Percentiles rank a stretch among this genome's conserved stretches.
Conservation (phyloP, 148 eudicot genomes). For the Gaultheria prostrata region DNA sequence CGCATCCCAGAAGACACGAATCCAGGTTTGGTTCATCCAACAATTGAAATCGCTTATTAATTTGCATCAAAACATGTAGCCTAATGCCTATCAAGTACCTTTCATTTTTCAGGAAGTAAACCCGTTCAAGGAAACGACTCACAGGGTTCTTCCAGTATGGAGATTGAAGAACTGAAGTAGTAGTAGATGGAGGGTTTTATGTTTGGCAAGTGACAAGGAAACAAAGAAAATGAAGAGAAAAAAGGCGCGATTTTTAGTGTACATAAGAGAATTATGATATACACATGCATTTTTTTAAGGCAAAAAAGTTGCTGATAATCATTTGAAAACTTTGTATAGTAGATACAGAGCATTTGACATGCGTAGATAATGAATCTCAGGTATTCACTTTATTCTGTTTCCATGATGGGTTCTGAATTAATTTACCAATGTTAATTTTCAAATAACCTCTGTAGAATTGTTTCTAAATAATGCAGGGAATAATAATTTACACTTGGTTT, state of each 20-base stretch:
- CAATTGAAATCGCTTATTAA: too few species aligned
- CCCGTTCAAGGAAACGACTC: background rate
- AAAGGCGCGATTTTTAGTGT: background rate
- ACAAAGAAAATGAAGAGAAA: background rate
- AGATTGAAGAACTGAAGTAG: constrained; percentile 15
- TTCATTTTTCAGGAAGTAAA: constrained; percentile 17
- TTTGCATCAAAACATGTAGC: background rate
- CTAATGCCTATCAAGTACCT: background rate
- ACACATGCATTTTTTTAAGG: too few species aligned
- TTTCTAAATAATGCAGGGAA: too few species aligned
- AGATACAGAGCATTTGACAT: too few species aligned
- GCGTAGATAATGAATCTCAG: too few species aligned
- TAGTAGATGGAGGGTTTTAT: background rate
- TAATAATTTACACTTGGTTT: too few species aligned
- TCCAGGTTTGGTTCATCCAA: constrained; percentile 22
- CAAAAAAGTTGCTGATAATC: too few species aligned
- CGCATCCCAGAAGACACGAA: constrained; percentile 24
- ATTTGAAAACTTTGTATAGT: too few species aligned
- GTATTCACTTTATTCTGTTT: too few species aligned
- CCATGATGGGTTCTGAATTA: too few species aligned
- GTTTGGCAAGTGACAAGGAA: background rate
- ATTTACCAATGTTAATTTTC: too few species aligned
- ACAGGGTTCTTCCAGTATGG: constrained; percentile 15
- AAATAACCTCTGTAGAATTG: too few species aligned
- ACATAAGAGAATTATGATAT: background rate